phyloP scores from a whole-genome alignment of 2,329 filamentous ascomycete species.

The Talaromyces sp. region DNA sequence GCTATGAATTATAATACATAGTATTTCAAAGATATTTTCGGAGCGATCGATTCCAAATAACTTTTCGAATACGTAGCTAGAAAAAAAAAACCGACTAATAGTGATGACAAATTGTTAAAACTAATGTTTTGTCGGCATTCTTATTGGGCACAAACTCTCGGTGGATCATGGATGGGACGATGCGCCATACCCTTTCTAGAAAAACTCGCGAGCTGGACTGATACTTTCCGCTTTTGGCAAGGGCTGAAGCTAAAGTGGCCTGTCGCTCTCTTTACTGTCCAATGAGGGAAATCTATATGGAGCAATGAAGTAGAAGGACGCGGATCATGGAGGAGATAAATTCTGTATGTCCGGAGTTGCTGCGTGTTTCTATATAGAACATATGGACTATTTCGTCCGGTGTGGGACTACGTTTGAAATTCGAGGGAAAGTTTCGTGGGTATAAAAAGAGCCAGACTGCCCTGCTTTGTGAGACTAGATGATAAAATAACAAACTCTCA shows the following conservation, averaged over 20 bases:
- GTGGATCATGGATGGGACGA: background rate
- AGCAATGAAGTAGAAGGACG: background rate
- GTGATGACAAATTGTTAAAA: background rate
- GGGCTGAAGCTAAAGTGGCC: background rate
- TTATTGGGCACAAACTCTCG: background rate
- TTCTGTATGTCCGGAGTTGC: background rate
- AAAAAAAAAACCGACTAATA: too few relatives aligned
- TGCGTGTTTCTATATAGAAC: background rate
- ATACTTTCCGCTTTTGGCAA: slow-evolving; percentile 1
- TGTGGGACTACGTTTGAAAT: background rate
- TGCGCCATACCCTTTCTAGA: background rate
- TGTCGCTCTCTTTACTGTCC: background rate
- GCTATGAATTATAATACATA: too few relatives aligned
- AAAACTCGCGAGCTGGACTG: slow-evolving; percentile 8
- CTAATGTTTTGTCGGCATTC: too few relatives aligned
- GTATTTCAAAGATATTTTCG: too few relatives aligned
- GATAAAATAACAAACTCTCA: too few relatives aligned
- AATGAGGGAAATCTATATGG: background rate
- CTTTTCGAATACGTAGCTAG: too few relatives aligned
- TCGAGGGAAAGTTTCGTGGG: too few relatives aligned
- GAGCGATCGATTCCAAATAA: too few relatives aligned
- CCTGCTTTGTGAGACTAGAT: too few relatives aligned
- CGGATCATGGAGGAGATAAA: background rate
- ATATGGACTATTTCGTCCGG: background rate
- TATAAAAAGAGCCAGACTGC: too few relatives aligned